These are phyloP conservation scores for Fabrea salina DNA, from an alignment of 169 alveolate genomes.

Conservation along the genomic window DNA sequence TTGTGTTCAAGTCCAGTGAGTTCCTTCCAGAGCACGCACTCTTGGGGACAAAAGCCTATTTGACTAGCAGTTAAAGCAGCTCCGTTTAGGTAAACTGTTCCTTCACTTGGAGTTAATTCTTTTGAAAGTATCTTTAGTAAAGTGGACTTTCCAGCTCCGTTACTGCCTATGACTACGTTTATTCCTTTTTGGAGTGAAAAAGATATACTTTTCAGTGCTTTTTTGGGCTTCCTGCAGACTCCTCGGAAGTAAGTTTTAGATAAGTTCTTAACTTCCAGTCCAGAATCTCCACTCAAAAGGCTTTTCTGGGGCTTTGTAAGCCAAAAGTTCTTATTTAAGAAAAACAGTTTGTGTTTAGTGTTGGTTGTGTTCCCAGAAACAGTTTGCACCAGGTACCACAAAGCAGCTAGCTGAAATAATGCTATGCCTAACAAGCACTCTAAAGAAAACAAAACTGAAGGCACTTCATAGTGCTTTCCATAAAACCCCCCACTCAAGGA, in stretches of 20 bases:
- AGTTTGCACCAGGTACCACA: conserved; percentile 41
- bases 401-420: conserved; percentile 10
- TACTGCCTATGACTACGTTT: conserved; percentile 86
- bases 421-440: conserved; percentile 1
- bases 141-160: conserved; percentile 93
- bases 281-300: too few species aligned
- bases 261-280: conserved; percentile 31
- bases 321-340: conserved; percentile 28
- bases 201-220: conserved; percentile 65
- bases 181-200: conserved; percentile 76
- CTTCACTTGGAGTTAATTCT: conserved; percentile 59
- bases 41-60: conserved; percentile 85
- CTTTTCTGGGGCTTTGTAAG: too few species aligned
- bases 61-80: conserved; percentile 52
- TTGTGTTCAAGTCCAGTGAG: conserved; percentile 75
- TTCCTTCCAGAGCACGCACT: conserved; percentile 78
- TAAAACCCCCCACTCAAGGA: conserved; percentile 23
- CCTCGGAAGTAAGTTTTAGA: neutral
- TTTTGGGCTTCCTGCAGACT: neutral
- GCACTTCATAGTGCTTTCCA: conserved; percentile 25
- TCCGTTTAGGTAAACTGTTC: conserved; percentile 63
- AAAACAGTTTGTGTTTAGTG: conserved; percentile 32
- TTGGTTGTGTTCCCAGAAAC: conserved; percentile 42
- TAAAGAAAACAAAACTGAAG: conserved; percentile 34
- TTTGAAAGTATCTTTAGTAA: conserved; percentile 77